phyloP scores from a whole-genome alignment of 805 yeast species.

The Barnettozyma salicaria region DNA sequence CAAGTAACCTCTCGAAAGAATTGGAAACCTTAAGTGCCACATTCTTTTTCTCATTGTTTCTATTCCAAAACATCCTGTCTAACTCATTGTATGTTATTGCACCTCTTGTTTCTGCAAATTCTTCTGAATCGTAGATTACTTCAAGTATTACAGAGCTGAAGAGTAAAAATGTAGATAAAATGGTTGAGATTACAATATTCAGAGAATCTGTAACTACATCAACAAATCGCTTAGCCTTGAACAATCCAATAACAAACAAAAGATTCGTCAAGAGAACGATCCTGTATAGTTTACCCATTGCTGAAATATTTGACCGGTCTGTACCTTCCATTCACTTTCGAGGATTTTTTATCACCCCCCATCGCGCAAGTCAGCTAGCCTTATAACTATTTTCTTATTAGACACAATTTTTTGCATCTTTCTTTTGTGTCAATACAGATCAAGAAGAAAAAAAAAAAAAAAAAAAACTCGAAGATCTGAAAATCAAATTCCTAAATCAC shows the following conservation, averaged over 20 bases:
- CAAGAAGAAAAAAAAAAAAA: not conserved
- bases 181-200: not conserved
- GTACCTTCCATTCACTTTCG: too few relatives aligned
- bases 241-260: conserved; percentile 2
- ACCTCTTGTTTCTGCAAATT: not conserved
- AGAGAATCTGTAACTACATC: not conserved
- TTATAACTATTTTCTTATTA: too few relatives aligned
- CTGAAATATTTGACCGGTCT: not conserved
- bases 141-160: conserved; percentile 2
- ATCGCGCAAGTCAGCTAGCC: too few relatives aligned
- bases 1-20: conserved; percentile 4
- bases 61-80: conserved; percentile 6
- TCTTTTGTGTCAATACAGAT: not conserved
- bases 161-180: conserved; percentile 1
- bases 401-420: too few relatives aligned
- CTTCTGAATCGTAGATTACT: not conserved
- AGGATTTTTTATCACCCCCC: too few relatives aligned
- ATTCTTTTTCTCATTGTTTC: not conserved
- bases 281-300: not conserved
- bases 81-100: conserved; percentile 3
- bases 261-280: conserved; percentile 1
- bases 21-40: conserved; percentile 7
- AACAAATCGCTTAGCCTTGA: conserved; percentile 3
- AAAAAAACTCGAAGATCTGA: too few relatives aligned
- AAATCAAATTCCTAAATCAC: too few relatives aligned